Percentiles rank a stretch among this genome's conserved stretches.
These are phyloP conservation scores for Colletotrichum sansevieriae DNA, from an alignment of 2,329 filamentous ascomycete species.

Conservation along the genomic window DNA sequence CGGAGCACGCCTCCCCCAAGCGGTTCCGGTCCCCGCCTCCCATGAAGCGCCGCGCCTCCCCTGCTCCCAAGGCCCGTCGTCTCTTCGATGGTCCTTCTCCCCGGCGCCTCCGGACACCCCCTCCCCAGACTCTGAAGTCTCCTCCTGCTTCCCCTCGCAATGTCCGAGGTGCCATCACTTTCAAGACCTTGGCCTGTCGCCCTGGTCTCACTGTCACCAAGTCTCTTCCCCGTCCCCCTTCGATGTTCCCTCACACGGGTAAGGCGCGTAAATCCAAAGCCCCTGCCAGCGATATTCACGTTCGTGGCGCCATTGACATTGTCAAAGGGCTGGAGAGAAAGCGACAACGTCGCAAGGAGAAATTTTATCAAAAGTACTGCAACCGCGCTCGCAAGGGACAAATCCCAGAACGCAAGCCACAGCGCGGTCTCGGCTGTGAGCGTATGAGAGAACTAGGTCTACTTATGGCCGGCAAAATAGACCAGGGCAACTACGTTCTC, in stretches of 20 bases:
- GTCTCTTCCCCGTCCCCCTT: constrained; percentile 85
- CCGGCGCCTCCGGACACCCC: constrained; percentile 76
- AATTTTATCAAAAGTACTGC: constrained; percentile 90
- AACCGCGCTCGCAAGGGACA: constrained; percentile 81
- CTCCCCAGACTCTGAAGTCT: constrained; percentile 64
- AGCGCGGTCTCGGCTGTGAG: constrained; percentile 89
- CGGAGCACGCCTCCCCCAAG: constrained; percentile 60
- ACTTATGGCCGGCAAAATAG: constrained; percentile 84
- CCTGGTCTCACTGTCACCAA: constrained; percentile 83
- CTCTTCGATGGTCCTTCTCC: constrained; percentile 79
- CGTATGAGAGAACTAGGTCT: constrained; percentile 90
- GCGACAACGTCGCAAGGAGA: constrained; percentile 91
- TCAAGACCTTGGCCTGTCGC: constrained; percentile 65
- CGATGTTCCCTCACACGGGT: constrained; percentile 72
- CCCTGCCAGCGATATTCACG: constrained; percentile 68
- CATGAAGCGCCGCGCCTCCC: constrained; percentile 63
- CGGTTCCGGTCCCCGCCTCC: constrained; percentile 62
- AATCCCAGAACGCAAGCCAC: constrained; percentile 72
- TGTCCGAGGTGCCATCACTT: constrained; percentile 55
- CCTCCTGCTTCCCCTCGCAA: constrained; percentile 61
- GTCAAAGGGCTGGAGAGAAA: constrained; percentile 97
- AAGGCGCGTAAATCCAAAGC: constrained; percentile 55
- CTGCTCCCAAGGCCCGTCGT: constrained; percentile 60
- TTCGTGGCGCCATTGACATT: constrained; percentile 96
- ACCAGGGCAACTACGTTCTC: constrained; percentile 81